Evolutionary conservation across 148 eudicot genomes (phyloP).

Genomic region (Euryodendron excelsum): DNA sequence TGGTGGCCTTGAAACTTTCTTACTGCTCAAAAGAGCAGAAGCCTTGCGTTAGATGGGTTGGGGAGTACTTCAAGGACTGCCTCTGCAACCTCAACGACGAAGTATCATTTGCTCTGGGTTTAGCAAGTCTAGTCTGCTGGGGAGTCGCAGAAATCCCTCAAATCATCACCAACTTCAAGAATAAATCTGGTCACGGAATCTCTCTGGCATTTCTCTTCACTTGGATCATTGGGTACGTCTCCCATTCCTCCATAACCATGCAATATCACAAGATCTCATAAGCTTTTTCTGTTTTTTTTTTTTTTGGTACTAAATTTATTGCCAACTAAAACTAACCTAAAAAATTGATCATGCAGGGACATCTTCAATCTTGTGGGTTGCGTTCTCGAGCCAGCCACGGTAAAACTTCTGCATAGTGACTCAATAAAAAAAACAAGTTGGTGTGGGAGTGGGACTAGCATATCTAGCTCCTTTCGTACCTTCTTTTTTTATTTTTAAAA

Average conservation of each 20-base stretch:
- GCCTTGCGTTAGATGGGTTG: conserved; percentile 37
- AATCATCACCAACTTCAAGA: conserved; percentile 50
- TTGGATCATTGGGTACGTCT: conserved; percentile 48
- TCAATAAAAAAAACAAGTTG: too few relatives aligned
- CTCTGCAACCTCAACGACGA: conserved; percentile 43
- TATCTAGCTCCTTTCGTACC: too few relatives aligned
- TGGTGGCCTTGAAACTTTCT: neutral
- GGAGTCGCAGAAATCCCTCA: conserved; percentile 61
- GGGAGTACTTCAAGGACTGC: conserved; percentile 50
- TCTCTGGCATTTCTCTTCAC: conserved; percentile 50
- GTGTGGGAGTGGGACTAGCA: too few relatives aligned
- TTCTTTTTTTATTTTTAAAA: too few relatives aligned
- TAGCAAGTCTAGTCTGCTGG: conserved; percentile 51
- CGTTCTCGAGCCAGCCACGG: conserved; percentile 60
- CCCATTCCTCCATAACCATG: too few relatives aligned
- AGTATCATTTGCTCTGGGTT: conserved; percentile 40
- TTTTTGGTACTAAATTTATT: too few relatives aligned
- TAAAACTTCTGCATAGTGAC: conserved; percentile 2
- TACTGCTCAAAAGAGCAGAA: conserved; percentile 38
- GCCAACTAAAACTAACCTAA: neutral
- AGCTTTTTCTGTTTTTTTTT: neutral
- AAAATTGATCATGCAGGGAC: conserved; percentile 30
- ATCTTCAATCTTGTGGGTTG: conserved; percentile 53
- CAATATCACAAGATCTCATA: neutral
- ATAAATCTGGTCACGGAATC: conserved; percentile 55